Conservation (phyloP, 192 early-diverging fungal species). For the Rhizoclosmatium sp. region DNA sequence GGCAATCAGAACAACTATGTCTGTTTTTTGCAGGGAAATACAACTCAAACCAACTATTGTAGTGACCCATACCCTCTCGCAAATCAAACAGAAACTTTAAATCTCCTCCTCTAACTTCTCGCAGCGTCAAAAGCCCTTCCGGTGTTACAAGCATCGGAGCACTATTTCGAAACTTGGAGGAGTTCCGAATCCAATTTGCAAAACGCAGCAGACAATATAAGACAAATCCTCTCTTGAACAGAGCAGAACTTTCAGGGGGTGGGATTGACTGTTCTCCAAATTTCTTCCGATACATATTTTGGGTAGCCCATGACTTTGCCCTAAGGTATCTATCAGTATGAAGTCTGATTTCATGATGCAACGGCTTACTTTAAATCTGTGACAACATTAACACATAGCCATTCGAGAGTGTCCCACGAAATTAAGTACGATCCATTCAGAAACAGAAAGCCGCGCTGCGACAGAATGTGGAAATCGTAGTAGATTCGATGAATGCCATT, state of each 20-base stretch:
- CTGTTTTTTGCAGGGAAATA: not conserved
- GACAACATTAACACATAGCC: not conserved
- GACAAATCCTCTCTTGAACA: not conserved
- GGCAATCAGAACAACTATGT: not conserved
- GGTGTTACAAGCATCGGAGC: not conserved
- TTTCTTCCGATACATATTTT: not conserved
- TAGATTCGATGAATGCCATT: not conserved
- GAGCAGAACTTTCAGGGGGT: not conserved
- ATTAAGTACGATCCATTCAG: not conserved
- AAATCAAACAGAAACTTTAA: not conserved
- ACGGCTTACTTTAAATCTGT: not conserved
- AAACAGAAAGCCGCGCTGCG: not conserved
- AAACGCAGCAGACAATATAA: not conserved
- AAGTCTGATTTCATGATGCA: not conserved
- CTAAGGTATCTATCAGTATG: not conserved
- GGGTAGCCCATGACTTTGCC: not conserved
- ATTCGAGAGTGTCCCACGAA: not conserved
- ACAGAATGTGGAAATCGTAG: not conserved
- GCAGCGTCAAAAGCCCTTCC: not conserved
- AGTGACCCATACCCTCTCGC: not conserved
- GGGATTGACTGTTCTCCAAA: not conserved
- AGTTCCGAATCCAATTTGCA: not conserved
- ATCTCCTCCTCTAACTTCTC: not conserved
- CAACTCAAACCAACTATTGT: not conserved
- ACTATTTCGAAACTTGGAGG: not conserved